phyloP scores from a whole-genome alignment of 768 basidiomycete species.

The Butyriboletus loyo region DNA sequence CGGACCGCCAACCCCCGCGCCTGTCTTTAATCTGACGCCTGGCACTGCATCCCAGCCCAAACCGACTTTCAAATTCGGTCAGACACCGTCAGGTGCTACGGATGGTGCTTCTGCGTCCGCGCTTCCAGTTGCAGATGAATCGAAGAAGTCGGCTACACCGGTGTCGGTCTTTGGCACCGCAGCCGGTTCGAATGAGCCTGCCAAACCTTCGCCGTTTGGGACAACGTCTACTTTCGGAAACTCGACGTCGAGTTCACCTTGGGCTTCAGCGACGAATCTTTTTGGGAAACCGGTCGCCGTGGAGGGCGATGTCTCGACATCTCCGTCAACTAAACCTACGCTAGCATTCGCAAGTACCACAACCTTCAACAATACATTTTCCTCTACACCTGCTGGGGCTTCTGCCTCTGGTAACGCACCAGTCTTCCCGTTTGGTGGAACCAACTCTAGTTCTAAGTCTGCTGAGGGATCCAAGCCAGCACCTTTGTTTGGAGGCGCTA shows the following conservation, averaged over 20 bases:
- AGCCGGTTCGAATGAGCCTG: constrained; percentile 17
- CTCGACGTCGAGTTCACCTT: constrained; percentile 13
- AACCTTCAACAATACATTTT: constrained; percentile 13
- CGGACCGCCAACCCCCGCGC: constrained; percentile 10
- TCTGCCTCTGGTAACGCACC: constrained; percentile 11
- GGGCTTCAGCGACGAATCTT: constrained; percentile 9
- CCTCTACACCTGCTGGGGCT: constrained; percentile 16
- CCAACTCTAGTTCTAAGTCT: constrained; percentile 13
- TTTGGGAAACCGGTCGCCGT: constrained; percentile 12
- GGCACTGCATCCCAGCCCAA: constrained; percentile 21
- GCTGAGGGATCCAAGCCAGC: constrained; percentile 14
- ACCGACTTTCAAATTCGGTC: constrained; percentile 17
- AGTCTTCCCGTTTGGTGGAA: constrained; percentile 21
- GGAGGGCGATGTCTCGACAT: constrained; percentile 21
- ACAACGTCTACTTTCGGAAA: constrained; percentile 20
- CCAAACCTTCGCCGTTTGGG: constrained; percentile 25
- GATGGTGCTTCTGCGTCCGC: constrained; percentile 20
- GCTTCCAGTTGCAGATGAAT: constrained; percentile 16
- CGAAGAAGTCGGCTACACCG: constrained; percentile 26
- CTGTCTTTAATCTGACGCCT: constrained; percentile 2
- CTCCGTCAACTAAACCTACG: constrained; percentile 15
- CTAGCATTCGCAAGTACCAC: constrained; percentile 13
- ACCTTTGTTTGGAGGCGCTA: constrained; percentile 13
- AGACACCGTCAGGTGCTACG: constrained; percentile 20
- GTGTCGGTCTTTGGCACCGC: constrained; percentile 15